phyloP scores from a whole-genome alignment of 345 rosid species.

The Populus alba region DNA sequence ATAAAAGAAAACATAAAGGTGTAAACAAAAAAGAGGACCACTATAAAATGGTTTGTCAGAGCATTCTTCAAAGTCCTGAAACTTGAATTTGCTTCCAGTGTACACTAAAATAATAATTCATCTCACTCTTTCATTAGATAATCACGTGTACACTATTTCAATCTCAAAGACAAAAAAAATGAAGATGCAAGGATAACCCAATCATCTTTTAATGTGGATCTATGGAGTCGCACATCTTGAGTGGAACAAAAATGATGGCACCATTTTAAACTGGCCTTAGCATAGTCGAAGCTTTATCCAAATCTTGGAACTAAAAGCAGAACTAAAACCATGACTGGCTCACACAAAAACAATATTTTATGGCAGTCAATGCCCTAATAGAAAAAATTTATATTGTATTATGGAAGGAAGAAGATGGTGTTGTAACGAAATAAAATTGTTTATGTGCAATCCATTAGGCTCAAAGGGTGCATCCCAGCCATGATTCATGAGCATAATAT shows the following conservation, averaged over 20 bases:
- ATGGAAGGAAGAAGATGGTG: neutral
- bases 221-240: neutral
- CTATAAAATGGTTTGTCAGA: neutral
- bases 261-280: neutral
- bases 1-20: neutral
- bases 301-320: neutral
- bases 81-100: neutral
- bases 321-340: neutral
- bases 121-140: neutral
- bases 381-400: neutral
- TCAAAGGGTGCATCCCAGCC: neutral
- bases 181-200: neutral
- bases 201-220: neutral
- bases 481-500: neutral
- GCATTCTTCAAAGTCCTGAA: neutral
- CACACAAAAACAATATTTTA: neutral
- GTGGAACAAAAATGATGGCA: neutral
- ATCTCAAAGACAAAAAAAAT: neutral
- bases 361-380: neutral
- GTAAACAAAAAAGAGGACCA: neutral
- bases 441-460: neutral
- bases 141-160: neutral
- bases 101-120: neutral
- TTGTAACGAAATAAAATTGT: neutral
- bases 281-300: neutral